Evolutionary conservation across 306 rosid genomes (phyloP), one percentile per base, ranked within the genome.

Genomic region (Pyrus communis): DNA sequence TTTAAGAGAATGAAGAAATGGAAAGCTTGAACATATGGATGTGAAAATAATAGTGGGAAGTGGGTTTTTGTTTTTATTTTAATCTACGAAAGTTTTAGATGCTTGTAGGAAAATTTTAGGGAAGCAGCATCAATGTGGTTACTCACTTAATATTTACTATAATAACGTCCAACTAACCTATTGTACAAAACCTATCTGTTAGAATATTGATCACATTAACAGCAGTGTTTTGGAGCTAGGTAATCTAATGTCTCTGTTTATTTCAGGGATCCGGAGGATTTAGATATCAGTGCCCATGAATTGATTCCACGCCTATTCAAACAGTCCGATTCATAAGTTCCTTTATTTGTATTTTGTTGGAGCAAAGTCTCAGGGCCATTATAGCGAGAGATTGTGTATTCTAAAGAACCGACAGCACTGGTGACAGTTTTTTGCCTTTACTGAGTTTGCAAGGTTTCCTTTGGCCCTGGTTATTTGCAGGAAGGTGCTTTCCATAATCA

Each of bases 221-320:
- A 11, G 14, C 21, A 12, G 62, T 25, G 49, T 19, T 63, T 61
- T 43, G 78, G 78, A 74, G 70, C 15, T 43, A 11, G 45, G 60
- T 46, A 49, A 64, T 70, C 63, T 84, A 80, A 69, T 64, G 40
- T 70, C 15, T 61, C 49, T 55, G 76, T 45, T 69, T 59, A 66
- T 58, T 73, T 78, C 61, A 95, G 98, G 96, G 92, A 95, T 78
- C 98, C 98, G 2, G 98, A 92, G 77, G 84, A 70, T 68, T 75
- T 95, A 78, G 98, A 95, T 82, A 80, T 95, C 77, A 75, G 89
- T 78, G 79, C 81, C 38, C 99, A 95, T 71, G 99, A 95, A 85
- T 70, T 95, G 82, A 83, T 92, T 78, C 97, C 99, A 0, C 89
- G 97, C 74, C 23, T 95, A 65, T 89, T 77, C 82, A 92, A 87